Conservation (phyloP, 495 filamentous ascomycete genomes). For the Penicillium salamii region DNA sequence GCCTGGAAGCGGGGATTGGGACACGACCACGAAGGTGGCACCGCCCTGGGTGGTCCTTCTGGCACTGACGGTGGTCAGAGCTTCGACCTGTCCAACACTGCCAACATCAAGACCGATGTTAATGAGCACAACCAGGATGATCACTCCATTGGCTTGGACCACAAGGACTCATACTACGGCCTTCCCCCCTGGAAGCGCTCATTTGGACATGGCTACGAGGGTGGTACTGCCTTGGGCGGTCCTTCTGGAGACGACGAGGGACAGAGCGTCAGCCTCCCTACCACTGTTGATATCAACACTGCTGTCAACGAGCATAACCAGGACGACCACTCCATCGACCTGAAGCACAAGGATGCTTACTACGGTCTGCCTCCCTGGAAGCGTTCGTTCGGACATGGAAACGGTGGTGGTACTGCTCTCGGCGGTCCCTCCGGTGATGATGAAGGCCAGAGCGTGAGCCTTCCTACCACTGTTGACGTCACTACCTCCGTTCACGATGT, state of each 20-base stretch:
- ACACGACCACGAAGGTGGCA: slow-evolving; percentile 17
- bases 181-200: too few species aligned
- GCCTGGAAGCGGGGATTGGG: too few species aligned
- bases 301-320: slow-evolving; percentile 17
- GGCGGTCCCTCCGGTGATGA: slow-evolving; percentile 29
- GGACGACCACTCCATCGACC: slow-evolving; percentile 23
- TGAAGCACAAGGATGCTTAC: slow-evolving; percentile 18
- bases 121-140: slow-evolving; percentile 19
- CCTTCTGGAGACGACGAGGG: slow-evolving; percentile 29
- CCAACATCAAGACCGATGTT: slow-evolving; percentile 12
- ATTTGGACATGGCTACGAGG: background rate
- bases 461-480: slow-evolving; percentile 19
- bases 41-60: slow-evolving; percentile 22
- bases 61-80: slow-evolving; percentile 16
- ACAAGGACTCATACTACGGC: slow-evolving; percentile 5
- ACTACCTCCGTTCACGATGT: slow-evolving; percentile 16
- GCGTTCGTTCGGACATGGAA: too few species aligned
- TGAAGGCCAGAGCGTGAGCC: slow-evolving; percentile 24
- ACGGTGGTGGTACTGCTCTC: slow-evolving; percentile 15
- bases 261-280: slow-evolving; percentile 22
- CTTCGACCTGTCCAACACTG: slow-evolving; percentile 6
- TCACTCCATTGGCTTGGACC: slow-evolving; percentile 19
- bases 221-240: slow-evolving; percentile 21
- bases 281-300: slow-evolving; percentile 16
- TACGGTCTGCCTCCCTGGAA: background rate